These are phyloP conservation scores for Actinomucor elegans DNA, from an alignment of 371 early-diverging fungal genomes.

Conservation along the genomic window DNA sequence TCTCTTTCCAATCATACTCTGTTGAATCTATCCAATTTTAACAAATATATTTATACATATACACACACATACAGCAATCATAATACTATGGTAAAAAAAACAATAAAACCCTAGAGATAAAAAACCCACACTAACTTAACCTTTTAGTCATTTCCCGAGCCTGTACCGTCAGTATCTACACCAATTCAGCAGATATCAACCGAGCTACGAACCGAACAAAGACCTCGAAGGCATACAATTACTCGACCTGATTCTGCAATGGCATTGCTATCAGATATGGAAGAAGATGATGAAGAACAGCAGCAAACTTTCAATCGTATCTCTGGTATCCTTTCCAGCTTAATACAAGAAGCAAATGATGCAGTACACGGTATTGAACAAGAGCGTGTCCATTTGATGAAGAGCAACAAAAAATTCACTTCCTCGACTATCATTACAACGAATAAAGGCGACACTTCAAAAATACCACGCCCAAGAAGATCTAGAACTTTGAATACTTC, in stretches of 20 bases:
- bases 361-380: conserved; percentile 40
- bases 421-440: conserved; percentile 4
- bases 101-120: not conserved
- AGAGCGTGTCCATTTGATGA: conserved; percentile 26
- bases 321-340: conserved; percentile 36
- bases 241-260: conserved; percentile 44
- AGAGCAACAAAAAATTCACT: not conserved
- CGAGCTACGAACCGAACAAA: not conserved
- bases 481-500: conserved; percentile 5
- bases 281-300: conserved; percentile 25
- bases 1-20: not conserved
- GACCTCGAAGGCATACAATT: conserved; percentile 38
- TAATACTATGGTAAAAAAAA: conserved; percentile 8
- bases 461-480: conserved; percentile 32
- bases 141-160: conserved; percentile 17
- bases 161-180: conserved; percentile 30
- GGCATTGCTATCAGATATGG: conserved; percentile 33
- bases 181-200: conserved; percentile 13
- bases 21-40: not conserved
- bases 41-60: not conserved
- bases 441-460: conserved; percentile 5
- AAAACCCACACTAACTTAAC: not conserved
- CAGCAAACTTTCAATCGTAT: conserved; percentile 44
- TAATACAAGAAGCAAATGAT: conserved; percentile 49
- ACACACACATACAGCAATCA: not conserved